These are phyloP conservation scores for Taiozyma sp. DNA, from an alignment of 1,139 yeast species.

Conservation along the genomic window DNA sequence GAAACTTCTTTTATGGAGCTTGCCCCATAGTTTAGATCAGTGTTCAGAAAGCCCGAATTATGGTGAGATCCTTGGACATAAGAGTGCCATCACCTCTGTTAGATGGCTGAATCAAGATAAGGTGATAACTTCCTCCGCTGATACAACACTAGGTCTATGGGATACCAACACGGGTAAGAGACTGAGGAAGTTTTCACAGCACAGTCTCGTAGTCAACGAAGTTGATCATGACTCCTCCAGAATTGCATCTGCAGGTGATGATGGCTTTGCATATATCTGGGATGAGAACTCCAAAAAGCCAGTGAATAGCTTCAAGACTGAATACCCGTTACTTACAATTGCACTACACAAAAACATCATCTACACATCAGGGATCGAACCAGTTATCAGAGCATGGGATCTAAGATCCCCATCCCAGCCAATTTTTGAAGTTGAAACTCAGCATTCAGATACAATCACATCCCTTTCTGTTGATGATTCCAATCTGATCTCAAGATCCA, in stretches of 20 bases:
- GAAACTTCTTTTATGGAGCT: slow-evolving; percentile 27
- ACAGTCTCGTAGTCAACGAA: slow-evolving; percentile 53
- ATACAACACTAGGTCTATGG: slow-evolving; percentile 37
- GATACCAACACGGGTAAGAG: slow-evolving; percentile 46
- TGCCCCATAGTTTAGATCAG: slow-evolving; percentile 18
- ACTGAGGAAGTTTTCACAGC: slow-evolving; percentile 48
- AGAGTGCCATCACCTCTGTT: slow-evolving; percentile 46
- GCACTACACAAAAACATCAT: slow-evolving; percentile 34
- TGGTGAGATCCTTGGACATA: slow-evolving; percentile 42
- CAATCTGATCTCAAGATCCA: slow-evolving; percentile 48
- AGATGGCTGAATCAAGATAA: slow-evolving; percentile 39
- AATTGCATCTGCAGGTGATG: slow-evolving; percentile 61
- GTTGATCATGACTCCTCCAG: slow-evolving; percentile 33
- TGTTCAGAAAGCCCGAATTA: slow-evolving; percentile 26
- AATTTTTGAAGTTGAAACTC: slow-evolving; percentile 42
- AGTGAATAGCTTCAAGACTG: slow-evolving; percentile 35
- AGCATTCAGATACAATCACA: slow-evolving; percentile 49
- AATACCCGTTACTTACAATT: slow-evolving; percentile 58
- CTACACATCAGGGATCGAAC: slow-evolving; percentile 66
- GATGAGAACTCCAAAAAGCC: slow-evolving; percentile 52
- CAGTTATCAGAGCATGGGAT: slow-evolving; percentile 56
- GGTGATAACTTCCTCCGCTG: slow-evolving; percentile 47
- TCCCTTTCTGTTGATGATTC: slow-evolving; percentile 45
- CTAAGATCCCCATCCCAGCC: slow-evolving; percentile 35
- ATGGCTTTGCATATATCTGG: slow-evolving; percentile 58